Evolutionary conservation across 495 filamentous ascomycete genomes (phyloP), one percentile per base, ranked within the genome.

Genomic region (Xylaria longipes): DNA sequence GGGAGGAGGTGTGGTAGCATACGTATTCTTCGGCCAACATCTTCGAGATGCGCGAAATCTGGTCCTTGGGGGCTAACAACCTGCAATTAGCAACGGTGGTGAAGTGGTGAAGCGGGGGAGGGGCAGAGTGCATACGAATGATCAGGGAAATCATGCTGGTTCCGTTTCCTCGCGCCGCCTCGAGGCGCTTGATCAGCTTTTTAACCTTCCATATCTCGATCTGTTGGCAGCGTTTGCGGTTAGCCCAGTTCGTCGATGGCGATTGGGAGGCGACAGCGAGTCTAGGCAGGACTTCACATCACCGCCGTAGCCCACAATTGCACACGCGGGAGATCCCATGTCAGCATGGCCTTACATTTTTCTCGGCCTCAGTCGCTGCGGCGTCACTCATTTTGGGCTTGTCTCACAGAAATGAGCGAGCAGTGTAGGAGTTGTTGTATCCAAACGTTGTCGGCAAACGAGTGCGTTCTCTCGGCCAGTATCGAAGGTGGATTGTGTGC

Each of bases 21-120:
- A 97, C 94, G 80, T 95, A 98, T 92, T 98, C 95, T 97, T 99
- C 96, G 84, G 96, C 96, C 89, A 99, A 91, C 96, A 99, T 99
- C 88, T 97, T 97, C 50, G 97, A 94, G 46, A 94, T 93, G 71
- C 96, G 90, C 15, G 97, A 98, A 63, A 99, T 89, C 83, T 99
- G 96, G 83, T 98, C 96, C 89, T 98, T 99, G 64, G 96, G 96
- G 58, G 96, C 93, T 97, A 5, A 63, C 33, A 20, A 37, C 33
- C 14, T 33, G 35, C 9, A 54, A 43, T 78, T 70, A 74, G 75
- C 48, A 68, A 65, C 58, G 65, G 50, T 22, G 33, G 52, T 22
- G 63, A 69, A 37, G 58, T 25, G 33, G 57, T 25, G 64, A 71
- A 41, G 76, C 72, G 72, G 68, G 72, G 75, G 72, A 70, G 72